Conservation (phyloP, 257 asterid species). For the Nicotiana tomentosiformis region DNA sequence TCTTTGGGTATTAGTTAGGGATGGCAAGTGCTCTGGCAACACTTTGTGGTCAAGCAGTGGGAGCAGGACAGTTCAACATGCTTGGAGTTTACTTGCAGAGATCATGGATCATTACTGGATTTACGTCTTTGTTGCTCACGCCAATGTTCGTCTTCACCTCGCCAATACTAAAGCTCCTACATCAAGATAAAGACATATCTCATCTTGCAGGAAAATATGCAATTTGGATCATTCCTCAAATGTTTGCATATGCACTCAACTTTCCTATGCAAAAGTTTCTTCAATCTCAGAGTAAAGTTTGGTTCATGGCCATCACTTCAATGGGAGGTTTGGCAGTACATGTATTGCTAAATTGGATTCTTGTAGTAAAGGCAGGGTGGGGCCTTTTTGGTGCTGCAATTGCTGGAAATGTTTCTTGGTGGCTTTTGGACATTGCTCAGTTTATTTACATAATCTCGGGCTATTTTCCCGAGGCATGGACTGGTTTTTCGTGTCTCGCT, state of each 20-base stretch:
- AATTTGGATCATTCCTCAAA: slow-evolving; percentile 64
- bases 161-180: slow-evolving; percentile 34
- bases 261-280: slow-evolving; percentile 55
- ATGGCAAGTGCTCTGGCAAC: slow-evolving; percentile 73
- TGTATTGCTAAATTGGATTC: slow-evolving; percentile 38
- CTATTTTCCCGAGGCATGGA: slow-evolving; percentile 45
- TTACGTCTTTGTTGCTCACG: slow-evolving; percentile 30
- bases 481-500: slow-evolving; percentile 48
- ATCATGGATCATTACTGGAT: slow-evolving; percentile 48
- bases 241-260: slow-evolving; percentile 52
- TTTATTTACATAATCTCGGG: slow-evolving; percentile 36
- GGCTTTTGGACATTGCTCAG: slow-evolving; percentile 53
- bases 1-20: slow-evolving; percentile 32
- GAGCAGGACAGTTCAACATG: slow-evolving; percentile 55
- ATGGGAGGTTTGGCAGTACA: slow-evolving; percentile 36
- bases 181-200: slow-evolving; percentile 43
- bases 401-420: slow-evolving; percentile 52
- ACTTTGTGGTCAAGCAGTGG: slow-evolving; percentile 64
- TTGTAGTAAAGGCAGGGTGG: slow-evolving; percentile 42
- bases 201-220: slow-evolving; percentile 46
- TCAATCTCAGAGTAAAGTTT: slow-evolving; percentile 61
- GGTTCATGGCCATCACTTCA: slow-evolving; percentile 51
- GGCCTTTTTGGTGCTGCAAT: slow-evolving; percentile 52
- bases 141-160: slow-evolving; percentile 36
- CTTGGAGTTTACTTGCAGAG: slow-evolving; percentile 60